Evolutionary conservation across 2,329 filamentous ascomycete species (phyloP), one percentile per base, ranked within the genome.

Genomic region (Raffaelea ambrosiae): DNA sequence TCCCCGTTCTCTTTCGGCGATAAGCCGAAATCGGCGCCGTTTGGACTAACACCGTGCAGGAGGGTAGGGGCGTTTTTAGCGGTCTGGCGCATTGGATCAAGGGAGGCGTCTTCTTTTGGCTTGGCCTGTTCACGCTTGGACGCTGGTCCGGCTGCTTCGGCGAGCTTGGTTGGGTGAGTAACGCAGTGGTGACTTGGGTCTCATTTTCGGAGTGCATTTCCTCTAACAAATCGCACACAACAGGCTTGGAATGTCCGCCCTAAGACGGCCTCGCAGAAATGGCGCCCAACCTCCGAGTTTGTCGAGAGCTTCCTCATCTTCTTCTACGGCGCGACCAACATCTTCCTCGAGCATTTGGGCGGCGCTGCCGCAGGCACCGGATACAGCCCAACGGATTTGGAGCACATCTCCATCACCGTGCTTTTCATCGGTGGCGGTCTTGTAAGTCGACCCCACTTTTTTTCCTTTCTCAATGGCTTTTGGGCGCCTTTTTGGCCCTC

Each of bases 31-130:
- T 42, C 19, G 21, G 4, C 31, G 31, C 38, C 16, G 38, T 40
- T 29, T 7, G 7, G 26, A 29, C 45, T 33, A 39, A 26, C 22
- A 20, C 29, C 40, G 18, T 41, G 19, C 54, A 89, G 84, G 82
- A 84, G 62, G 84, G 77, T 5, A 63, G 64, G 20, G 72, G 72
- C 3, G 70, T 96, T 49, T 94, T 91, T 70, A 90, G 83, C 56
- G 88, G 91, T 2, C 73, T 96, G 39, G 91, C 91, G 8, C 91
- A 97, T 61, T 95, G 88, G 70, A 82, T 96, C 63, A 97, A 97
- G 63, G 91, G 91, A 41, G 87, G 87, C 3, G 85, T 97, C 47
- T 97, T 97, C 71, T 88, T 96, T 68, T 93, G 88, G 83, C 87
- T 94, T 53, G 91, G 91, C 9, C 67, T 95, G 19, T 68, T 96